A percentile compares a stretch with the other conserved stretches of the same genome.
Conservation (phyloP, 1,139 yeast genomes). For the Magnusiomyces tetraspermus region DNA sequence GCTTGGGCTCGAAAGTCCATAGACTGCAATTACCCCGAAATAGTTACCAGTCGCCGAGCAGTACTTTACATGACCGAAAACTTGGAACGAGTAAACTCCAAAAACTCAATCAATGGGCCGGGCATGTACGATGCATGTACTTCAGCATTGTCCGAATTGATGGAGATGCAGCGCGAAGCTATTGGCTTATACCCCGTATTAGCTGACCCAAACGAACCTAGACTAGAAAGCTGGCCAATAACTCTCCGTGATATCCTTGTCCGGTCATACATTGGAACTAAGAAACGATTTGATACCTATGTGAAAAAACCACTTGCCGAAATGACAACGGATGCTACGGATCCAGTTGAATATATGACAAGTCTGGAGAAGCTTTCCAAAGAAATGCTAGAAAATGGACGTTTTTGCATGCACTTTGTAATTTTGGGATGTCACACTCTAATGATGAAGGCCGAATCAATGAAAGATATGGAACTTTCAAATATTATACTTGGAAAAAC, state of each 20-base stretch:
- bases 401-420: neutral
- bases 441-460: neutral
- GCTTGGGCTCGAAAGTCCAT: neutral
- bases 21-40: neutral
- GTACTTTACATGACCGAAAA: neutral
- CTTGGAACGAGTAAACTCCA: neutral
- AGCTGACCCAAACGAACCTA: neutral
- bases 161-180: neutral
- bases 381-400: neutral
- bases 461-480: neutral
- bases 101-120: neutral
- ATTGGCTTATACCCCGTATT: neutral
- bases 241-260: neutral
- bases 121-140: neutral
- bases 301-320: neutral
- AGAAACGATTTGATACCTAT: neutral
- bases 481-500: neutral
- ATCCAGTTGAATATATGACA: neutral
- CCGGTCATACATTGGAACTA: neutral
- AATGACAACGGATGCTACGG: neutral
- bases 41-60: conserved; percentile 1
- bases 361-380: neutral
- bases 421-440: neutral
- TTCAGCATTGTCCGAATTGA: conserved; percentile 1
- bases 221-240: neutral